A percentile compares a stretch with the other conserved stretches of the same genome.
Conservation (phyloP, 202 grass and related monocot species). For the Carex arenaria region DNA sequence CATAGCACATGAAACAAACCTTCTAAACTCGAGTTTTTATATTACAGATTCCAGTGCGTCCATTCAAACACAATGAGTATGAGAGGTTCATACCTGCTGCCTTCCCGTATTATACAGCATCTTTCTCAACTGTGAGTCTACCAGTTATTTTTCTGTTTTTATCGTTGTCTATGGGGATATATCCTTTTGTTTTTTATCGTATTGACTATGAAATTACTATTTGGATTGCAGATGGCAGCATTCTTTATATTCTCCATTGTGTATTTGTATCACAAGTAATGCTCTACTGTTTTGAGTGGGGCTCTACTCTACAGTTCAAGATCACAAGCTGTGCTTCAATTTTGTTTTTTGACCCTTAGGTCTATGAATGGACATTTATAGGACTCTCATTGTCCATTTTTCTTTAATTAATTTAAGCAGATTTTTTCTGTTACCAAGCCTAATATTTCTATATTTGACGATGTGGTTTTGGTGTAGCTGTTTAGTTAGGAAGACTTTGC, state of each 20-base stretch:
- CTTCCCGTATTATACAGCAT: constrained; percentile 84
- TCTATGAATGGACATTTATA: constrained; percentile 25
- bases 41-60: constrained; percentile 84
- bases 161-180: background rate
- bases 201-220: constrained; percentile 3
- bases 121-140: constrained; percentile 91
- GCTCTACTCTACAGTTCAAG: constrained; percentile 15
- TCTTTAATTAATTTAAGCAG: background rate
- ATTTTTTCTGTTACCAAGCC: background rate
- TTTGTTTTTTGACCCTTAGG: constrained; percentile 14
- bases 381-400: constrained; percentile 38
- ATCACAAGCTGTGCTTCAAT: constrained; percentile 4
- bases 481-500: constrained; percentile 14
- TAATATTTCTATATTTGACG: constrained; percentile 7
- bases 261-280: constrained; percentile 92
- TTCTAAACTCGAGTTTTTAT: constrained; percentile 16
- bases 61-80: constrained; percentile 89
- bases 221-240: constrained; percentile 67
- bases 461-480: constrained; percentile 3
- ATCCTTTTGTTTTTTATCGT: background rate
- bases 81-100: constrained; percentile 96
- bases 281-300: constrained; percentile 6
- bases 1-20: background rate
- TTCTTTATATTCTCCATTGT: constrained; percentile 93
- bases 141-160: background rate